phyloP scores from a whole-genome alignment of 1,284 basidiomycete genomes.

The Marasmius sp. region DNA sequence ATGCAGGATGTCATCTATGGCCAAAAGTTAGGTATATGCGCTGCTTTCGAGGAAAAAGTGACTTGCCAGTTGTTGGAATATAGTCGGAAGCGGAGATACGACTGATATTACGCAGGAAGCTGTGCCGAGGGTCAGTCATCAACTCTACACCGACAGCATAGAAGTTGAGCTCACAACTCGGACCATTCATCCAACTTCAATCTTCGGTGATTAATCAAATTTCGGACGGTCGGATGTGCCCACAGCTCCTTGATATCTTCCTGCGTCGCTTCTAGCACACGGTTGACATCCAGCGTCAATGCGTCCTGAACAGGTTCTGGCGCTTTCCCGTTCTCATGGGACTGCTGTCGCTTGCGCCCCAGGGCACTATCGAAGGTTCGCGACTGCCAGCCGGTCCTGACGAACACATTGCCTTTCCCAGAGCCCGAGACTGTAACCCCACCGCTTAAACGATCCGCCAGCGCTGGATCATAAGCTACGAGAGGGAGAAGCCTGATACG shows the following conservation, averaged over 20 bases:
- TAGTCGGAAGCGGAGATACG: conserved; percentile 69
- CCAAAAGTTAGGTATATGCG: conserved; percentile 30
- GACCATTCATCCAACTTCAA: conserved; percentile 81
- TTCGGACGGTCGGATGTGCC: conserved; percentile 66
- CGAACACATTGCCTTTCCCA: conserved; percentile 70
- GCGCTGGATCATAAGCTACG: conserved; percentile 56
- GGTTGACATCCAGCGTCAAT: conserved; percentile 58
- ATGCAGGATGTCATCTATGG: conserved; percentile 78
- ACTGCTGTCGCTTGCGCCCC: conserved; percentile 33
- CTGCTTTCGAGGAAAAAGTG: conserved; percentile 1
- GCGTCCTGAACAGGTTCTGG: conserved; percentile 45
- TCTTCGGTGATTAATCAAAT: conserved; percentile 63
- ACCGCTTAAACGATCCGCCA: conserved; percentile 71
- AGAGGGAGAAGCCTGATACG: conserved; percentile 61
- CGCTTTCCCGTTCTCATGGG: conserved; percentile 24
- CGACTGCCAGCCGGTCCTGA: conserved; percentile 78
- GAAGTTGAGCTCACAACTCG: conserved; percentile 62
- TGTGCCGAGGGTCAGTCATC: conserved; percentile 28
- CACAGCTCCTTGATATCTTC: conserved; percentile 70
- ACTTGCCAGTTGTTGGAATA: conserved; percentile 66
- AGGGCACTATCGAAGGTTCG: conserved; percentile 55
- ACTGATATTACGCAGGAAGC: conserved; percentile 71
- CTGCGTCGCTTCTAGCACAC: conserved; percentile 54
- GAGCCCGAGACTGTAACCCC: conserved; percentile 70
- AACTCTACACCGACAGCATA: conserved; percentile 12